phyloP scores from a whole-genome alignment of 306 rosid genomes.

The Clitoria ternatea region DNA sequence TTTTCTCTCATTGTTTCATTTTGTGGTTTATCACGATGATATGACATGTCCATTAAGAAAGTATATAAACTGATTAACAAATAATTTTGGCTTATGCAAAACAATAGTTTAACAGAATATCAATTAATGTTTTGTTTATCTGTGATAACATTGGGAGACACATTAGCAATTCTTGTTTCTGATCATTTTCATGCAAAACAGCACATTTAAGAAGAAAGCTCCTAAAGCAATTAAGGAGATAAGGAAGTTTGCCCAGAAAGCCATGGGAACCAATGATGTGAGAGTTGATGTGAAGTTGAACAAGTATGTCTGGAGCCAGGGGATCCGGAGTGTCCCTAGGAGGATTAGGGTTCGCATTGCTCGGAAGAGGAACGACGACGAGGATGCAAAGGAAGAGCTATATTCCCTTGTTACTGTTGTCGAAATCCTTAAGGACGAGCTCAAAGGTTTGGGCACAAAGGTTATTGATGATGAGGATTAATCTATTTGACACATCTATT shows the following conservation, averaged over 20 bases:
- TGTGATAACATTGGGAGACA: neutral
- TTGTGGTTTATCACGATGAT: neutral
- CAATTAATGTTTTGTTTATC: neutral
- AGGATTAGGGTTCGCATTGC: slow-evolving; percentile 83
- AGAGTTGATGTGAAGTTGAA: slow-evolving; percentile 90
- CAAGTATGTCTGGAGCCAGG: slow-evolving; percentile 86
- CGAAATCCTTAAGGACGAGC: slow-evolving; percentile 76
- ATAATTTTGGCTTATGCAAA: too few relatives aligned
- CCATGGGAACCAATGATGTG: slow-evolving; percentile 88
- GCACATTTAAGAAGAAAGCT: slow-evolving; percentile 93
- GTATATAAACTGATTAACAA: neutral
- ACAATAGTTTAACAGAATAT: neutral
- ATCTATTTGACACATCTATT: neutral
- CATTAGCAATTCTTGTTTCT: neutral
- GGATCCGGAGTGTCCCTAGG: slow-evolving; percentile 89
- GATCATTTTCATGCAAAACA: slow-evolving; percentile 12
- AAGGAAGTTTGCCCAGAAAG: slow-evolving; percentile 80
- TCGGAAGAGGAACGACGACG: slow-evolving; percentile 90
- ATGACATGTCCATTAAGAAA: neutral
- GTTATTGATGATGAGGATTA: slow-evolving; percentile 83
- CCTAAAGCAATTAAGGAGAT: slow-evolving; percentile 91
- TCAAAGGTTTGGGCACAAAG: slow-evolving; percentile 75
- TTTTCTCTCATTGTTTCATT: neutral
- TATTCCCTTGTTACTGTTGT: slow-evolving; percentile 83
- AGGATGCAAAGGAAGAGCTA: slow-evolving; percentile 90